Evolutionary conservation across 768 basidiomycete species (phyloP).

Genomic region (Suillus lakei): DNA sequence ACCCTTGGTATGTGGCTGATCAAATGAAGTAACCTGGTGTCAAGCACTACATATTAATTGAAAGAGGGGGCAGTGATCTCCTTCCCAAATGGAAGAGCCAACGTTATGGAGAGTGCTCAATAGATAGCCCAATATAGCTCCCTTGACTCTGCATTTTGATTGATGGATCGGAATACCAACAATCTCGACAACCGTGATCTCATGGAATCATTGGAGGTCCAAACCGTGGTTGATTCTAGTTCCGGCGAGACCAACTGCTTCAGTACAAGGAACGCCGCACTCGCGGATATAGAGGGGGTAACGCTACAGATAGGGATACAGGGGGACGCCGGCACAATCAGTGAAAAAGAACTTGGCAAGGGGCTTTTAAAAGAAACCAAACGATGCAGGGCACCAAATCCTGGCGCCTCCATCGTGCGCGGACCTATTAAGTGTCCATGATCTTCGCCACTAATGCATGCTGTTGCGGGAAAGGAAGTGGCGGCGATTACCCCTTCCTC

Average conservation of each 20-base stretch:
- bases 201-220: neutral
- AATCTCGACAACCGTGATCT: neutral
- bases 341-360: constrained; percentile 18
- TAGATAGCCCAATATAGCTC: constrained; percentile 2
- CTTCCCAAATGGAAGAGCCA: neutral
- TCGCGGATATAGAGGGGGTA: constrained; percentile 26
- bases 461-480: constrained; percentile 22
- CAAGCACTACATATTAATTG: constrained; percentile 3
- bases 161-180: neutral
- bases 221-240: constrained; percentile 12
- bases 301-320: constrained; percentile 14
- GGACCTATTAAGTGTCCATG: constrained; percentile 15
- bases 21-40: neutral
- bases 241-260: constrained; percentile 18
- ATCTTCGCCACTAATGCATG: constrained; percentile 14
- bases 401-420: constrained; percentile 16
- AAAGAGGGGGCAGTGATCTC: constrained; percentile 1
- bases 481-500: constrained; percentile 21
- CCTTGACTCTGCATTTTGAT: neutral
- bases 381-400: neutral
- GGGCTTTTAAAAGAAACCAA: constrained; percentile 16
- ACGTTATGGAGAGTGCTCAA: neutral
- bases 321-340: constrained; percentile 11
- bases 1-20: neutral
- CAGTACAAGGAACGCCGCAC: constrained; percentile 13